These are phyloP conservation scores for Hansenula lynferdii DNA, from an alignment of 1,139 yeast species.

Conservation along the genomic window DNA sequence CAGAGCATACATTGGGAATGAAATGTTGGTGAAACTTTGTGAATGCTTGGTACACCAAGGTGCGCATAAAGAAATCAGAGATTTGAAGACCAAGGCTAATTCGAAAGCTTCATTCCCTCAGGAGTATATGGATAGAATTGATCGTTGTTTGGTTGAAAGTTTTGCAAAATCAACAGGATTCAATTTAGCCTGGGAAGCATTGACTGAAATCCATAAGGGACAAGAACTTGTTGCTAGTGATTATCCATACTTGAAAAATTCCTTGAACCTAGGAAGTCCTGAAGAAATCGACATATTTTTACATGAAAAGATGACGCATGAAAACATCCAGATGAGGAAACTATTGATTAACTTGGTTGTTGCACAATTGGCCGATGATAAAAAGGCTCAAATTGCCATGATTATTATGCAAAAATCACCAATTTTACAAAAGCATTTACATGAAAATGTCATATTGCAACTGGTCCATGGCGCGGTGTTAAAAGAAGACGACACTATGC, in stretches of 20 bases:
- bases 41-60: constrained; percentile 7
- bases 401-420: constrained; percentile 3
- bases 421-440: constrained; percentile 2
- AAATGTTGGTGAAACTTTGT: constrained; percentile 10
- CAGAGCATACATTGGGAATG: constrained; percentile 11
- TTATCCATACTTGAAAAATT: constrained; percentile 12
- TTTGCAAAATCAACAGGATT: constrained; percentile 8
- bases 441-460: constrained; percentile 11
- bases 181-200: constrained; percentile 5
- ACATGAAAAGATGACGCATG: not conserved
- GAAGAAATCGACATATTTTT: not conserved
- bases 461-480: constrained; percentile 4
- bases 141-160: constrained; percentile 8
- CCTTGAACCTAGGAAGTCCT: constrained; percentile 3
- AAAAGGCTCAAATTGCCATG: constrained; percentile 4
- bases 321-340: constrained; percentile 4
- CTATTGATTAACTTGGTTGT: constrained; percentile 13
- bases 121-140: constrained; percentile 4
- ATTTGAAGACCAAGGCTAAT: constrained; percentile 5
- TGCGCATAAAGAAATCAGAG: constrained; percentile 8
- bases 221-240: constrained; percentile 8
- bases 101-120: constrained; percentile 4
- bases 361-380: constrained; percentile 7
- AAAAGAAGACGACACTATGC: not conserved
- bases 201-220: constrained; percentile 4